These are phyloP conservation scores for Trichoderma hamatum DNA, from an alignment of 2,329 filamentous ascomycete genomes.

Conservation along the genomic window DNA sequence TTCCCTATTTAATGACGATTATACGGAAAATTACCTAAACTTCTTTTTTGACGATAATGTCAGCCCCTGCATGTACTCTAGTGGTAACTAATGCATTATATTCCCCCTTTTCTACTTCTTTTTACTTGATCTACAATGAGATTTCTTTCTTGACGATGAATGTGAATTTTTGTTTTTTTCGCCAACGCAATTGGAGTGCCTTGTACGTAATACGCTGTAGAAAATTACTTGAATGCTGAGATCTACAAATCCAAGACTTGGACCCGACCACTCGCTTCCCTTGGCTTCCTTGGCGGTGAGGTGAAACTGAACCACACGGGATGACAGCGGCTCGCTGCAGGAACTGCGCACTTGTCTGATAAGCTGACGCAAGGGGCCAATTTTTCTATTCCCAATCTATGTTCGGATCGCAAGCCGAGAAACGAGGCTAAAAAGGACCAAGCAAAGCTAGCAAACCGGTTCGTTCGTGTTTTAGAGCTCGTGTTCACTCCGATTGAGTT, in stretches of 20 bases:
- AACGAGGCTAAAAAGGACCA: not conserved
- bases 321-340: slow-evolving; percentile 9
- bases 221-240: not conserved
- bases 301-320: not conserved
- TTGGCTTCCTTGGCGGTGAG: not conserved
- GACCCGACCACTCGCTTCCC: not conserved
- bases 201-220: not conserved
- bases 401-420: not conserved
- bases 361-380: slow-evolving; percentile 4
- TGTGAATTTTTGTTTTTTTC: not conserved
- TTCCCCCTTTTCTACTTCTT: slow-evolving; percentile 1
- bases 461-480: not conserved
- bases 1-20: slow-evolving; percentile 21
- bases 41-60: slow-evolving; percentile 24
- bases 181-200: not conserved
- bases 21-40: slow-evolving; percentile 20
- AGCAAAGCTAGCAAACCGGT: not conserved
- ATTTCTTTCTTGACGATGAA: not conserved
- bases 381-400: not conserved
- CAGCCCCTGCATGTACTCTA: slow-evolving; percentile 25
- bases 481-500: not conserved
- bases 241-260: not conserved
- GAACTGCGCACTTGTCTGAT: not conserved
- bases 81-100: slow-evolving; percentile 26
- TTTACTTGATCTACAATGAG: not conserved